Conservation (phyloP, 2,329 filamentous ascomycete genomes). For the Fusarium annulatum region DNA sequence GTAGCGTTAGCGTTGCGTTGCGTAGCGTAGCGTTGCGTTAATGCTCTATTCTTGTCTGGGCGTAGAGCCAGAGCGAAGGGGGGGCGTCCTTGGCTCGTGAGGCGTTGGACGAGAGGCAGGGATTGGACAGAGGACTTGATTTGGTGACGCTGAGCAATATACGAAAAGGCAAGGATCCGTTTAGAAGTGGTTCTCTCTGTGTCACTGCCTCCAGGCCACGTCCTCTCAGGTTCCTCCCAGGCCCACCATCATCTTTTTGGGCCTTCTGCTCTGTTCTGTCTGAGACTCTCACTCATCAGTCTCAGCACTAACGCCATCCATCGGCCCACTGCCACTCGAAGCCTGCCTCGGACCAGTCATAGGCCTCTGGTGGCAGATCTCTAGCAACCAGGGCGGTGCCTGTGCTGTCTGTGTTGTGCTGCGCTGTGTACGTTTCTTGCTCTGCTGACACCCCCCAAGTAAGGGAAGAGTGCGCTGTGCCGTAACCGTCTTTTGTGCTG, state of each 20-base stretch:
- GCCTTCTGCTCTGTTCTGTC: slow-evolving; percentile 10
- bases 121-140: slow-evolving; percentile 40
- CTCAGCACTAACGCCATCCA: slow-evolving; percentile 49
- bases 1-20: slow-evolving; percentile 26
- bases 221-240: slow-evolving; percentile 29
- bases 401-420: slow-evolving; percentile 35
- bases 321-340: slow-evolving; percentile 43
- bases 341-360: slow-evolving; percentile 36
- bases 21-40: neutral
- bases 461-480: slow-evolving; percentile 26
- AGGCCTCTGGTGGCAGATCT: slow-evolving; percentile 31
- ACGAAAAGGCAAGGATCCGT: slow-evolving; percentile 58
- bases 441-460: slow-evolving; percentile 44
- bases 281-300: slow-evolving; percentile 12
- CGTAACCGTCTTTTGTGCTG: slow-evolving; percentile 34
- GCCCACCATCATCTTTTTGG: slow-evolving; percentile 39
- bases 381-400: slow-evolving; percentile 32
- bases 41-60: slow-evolving; percentile 57
- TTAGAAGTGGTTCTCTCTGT: slow-evolving; percentile 55
- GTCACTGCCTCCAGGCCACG: slow-evolving; percentile 44
- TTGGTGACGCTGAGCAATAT: slow-evolving; percentile 63
- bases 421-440: slow-evolving; percentile 2
- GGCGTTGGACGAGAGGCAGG: slow-evolving; percentile 47
- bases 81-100: slow-evolving; percentile 47
- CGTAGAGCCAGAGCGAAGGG: slow-evolving; percentile 27